phyloP scores from a whole-genome alignment of 2,329 filamentous ascomycete species.

The Tolypocladium endophyticum region DNA sequence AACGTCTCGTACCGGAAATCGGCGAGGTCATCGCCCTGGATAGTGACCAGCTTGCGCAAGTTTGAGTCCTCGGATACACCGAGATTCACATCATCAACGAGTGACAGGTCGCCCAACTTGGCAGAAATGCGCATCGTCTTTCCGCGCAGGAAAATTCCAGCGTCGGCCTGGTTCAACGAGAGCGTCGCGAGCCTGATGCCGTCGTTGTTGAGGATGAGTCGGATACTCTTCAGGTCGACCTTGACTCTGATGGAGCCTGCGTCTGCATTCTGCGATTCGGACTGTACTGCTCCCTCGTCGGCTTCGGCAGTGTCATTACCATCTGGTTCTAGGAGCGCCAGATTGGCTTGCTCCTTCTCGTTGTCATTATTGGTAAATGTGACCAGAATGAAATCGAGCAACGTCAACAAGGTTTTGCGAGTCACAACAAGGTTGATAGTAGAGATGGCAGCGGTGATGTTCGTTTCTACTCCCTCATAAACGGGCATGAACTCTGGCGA shows the following conservation, averaged over 20 bases:
- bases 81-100: slow-evolving; percentile 89
- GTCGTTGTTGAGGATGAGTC: slow-evolving; percentile 93
- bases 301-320: slow-evolving; percentile 24
- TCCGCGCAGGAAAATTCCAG: slow-evolving; percentile 78
- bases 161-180: slow-evolving; percentile 83
- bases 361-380: slow-evolving; percentile 67
- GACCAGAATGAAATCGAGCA: slow-evolving; percentile 86
- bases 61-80: slow-evolving; percentile 74
- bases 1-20: slow-evolving; percentile 98
- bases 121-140: slow-evolving; percentile 82
- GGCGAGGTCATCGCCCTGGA: slow-evolving; percentile 88
- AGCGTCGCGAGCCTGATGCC: slow-evolving; percentile 88
- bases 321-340: slow-evolving; percentile 22
- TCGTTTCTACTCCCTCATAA: slow-evolving; percentile 89
- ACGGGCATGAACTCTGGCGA: slow-evolving; percentile 89
- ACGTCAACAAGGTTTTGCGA: slow-evolving; percentile 77
- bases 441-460: slow-evolving; percentile 81
- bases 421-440: slow-evolving; percentile 97
- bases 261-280: slow-evolving; percentile 22
- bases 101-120: slow-evolving; percentile 73
- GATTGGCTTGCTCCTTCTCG: slow-evolving; percentile 23
- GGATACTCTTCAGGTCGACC: slow-evolving; percentile 84
- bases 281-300: slow-evolving; percentile 22
- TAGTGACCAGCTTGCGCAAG: slow-evolving; percentile 79
- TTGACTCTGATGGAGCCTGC: slow-evolving; percentile 83